A percentile compares a stretch with the other conserved stretches of the same genome.
Conservation (phyloP, 495 filamentous ascomycete species). For the Massariosphaeria phaeospora region DNA sequence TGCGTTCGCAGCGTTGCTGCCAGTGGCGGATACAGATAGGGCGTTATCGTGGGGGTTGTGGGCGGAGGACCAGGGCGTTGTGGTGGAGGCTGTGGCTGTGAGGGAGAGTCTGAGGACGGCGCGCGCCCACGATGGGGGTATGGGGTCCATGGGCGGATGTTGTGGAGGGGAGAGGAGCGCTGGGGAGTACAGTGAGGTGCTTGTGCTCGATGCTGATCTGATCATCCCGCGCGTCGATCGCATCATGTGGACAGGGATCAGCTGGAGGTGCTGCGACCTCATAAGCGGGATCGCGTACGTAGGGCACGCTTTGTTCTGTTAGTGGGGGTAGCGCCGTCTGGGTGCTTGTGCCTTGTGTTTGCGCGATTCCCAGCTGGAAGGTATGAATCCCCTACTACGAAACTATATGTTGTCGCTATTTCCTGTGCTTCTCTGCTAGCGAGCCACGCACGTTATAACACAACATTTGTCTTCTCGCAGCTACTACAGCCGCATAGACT, state of each 20-base stretch:
- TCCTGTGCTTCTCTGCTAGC: no score
- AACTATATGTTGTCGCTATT: no score
- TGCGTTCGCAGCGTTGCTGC: not conserved
- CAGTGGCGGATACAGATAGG: not conserved
- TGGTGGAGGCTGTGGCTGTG: not conserved
- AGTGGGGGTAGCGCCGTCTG: not conserved
- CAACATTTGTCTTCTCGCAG: no score
- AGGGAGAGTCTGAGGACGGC: constrained; percentile 3
- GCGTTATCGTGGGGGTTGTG: not conserved
- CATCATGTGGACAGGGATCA: not conserved
- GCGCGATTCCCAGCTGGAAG: no score
- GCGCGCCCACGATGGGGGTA: constrained; percentile 8
- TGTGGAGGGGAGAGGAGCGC: not conserved
- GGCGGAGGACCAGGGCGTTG: not conserved
- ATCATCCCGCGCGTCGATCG: not conserved
- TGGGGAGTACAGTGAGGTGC: not conserved
- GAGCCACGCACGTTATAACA: no score
- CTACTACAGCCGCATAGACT: no score
- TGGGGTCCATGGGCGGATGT: not conserved
- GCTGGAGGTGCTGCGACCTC: no score
- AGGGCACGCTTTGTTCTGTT: not conserved
- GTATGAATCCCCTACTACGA: no score
- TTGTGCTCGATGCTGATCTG: not conserved
- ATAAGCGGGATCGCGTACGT: not conserved
- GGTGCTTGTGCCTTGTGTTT: not conserved